A percentile compares a stretch with the other conserved stretches of the same genome.
phyloP scores from a whole-genome alignment of 345 rosid genomes.

The Salix suchowensis region DNA sequence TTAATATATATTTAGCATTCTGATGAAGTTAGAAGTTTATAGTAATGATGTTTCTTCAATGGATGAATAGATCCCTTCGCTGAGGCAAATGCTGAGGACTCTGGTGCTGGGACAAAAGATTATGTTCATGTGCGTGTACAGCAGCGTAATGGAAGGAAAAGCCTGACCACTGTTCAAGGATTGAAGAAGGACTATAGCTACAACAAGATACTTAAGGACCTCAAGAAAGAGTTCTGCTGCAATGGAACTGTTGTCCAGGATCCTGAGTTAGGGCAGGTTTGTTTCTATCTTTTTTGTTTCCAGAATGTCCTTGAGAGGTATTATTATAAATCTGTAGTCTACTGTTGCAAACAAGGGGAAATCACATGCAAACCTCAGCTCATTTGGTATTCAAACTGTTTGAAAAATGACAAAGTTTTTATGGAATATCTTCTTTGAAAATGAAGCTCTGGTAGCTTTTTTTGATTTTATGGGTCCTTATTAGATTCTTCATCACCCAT shows the following conservation, averaged over 20 bases:
- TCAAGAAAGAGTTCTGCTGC: slow-evolving; percentile 89
- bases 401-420: not conserved
- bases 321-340: not conserved
- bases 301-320: not conserved
- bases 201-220: slow-evolving; percentile 81
- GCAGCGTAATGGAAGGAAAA: slow-evolving; percentile 33
- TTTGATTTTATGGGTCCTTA: not conserved
- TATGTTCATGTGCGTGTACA: slow-evolving; percentile 33
- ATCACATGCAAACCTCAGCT: not conserved
- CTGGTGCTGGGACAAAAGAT: slow-evolving; percentile 31
- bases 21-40: not conserved
- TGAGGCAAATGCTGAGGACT: slow-evolving; percentile 59
- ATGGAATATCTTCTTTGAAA: too few species aligned
- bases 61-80: slow-evolving; percentile 18
- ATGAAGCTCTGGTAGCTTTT: not conserved
- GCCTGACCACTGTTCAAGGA: slow-evolving; percentile 34
- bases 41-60: not conserved
- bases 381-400: not conserved
- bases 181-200: slow-evolving; percentile 84
- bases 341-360: not conserved
- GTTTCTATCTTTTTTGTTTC: not conserved
- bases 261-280: slow-evolving; percentile 79
- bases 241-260: slow-evolving; percentile 92
- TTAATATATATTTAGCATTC: not conserved
- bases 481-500: not conserved